phyloP scores from a whole-genome alignment of 129 eudicot species.

The Heracleum sosnowskyi region DNA sequence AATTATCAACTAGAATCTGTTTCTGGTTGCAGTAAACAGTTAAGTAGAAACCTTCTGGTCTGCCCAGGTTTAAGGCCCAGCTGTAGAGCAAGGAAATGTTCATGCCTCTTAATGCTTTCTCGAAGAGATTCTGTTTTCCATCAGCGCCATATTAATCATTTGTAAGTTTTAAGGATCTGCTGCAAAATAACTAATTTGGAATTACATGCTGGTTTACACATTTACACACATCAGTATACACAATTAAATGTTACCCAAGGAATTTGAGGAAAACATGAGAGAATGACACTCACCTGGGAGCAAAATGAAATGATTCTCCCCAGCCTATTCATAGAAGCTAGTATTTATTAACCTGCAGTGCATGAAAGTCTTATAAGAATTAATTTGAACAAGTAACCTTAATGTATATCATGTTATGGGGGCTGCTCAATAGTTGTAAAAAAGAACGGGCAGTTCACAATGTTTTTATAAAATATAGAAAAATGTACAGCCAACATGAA shows the following conservation, averaged over 20 bases:
- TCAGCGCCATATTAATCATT: constrained; percentile 28
- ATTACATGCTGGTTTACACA: neutral
- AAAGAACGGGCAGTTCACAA: neutral
- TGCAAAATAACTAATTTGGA: neutral
- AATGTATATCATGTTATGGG: neutral
- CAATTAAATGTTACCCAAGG: neutral
- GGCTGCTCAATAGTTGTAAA: neutral
- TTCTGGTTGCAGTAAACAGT: constrained; percentile 4
- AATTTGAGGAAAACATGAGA: neutral
- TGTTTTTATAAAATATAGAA: neutral
- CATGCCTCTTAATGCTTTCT: constrained; percentile 91
- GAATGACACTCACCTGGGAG: constrained; percentile 51
- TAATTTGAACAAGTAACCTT: neutral
- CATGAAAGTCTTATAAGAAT: neutral
- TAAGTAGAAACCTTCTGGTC: constrained; percentile 49
- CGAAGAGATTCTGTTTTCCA: constrained; percentile 91
- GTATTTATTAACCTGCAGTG: constrained; percentile 76
- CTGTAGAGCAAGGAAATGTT: constrained; percentile 95
- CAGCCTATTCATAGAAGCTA: constrained; percentile 99
- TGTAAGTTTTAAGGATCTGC: constrained; percentile 6
- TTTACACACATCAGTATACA: neutral
- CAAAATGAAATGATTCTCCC: constrained; percentile 99
- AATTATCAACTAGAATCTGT: neutral
- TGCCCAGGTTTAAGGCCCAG: constrained; percentile 84
- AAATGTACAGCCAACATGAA: too few species aligned